These are phyloP conservation scores for apple (Malus domestica) DNA, from an alignment of 306 rosid genomes.

Conservation along the genomic window DNA sequence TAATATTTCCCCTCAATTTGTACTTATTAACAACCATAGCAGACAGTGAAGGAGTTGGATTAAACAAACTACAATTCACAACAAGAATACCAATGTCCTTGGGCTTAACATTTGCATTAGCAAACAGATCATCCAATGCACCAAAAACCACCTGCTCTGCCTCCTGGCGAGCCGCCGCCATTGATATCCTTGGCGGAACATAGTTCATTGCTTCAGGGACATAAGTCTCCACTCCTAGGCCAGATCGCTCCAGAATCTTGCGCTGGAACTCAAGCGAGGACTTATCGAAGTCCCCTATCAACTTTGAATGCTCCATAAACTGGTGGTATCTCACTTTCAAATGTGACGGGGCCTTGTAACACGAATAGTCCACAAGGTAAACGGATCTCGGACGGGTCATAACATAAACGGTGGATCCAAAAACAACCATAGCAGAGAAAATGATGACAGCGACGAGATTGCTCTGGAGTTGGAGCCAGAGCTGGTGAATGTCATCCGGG, in stretches of 20 bases:
- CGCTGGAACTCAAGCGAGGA: constrained; percentile 49
- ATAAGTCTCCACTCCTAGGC: constrained; percentile 54
- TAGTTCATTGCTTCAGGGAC: constrained; percentile 47
- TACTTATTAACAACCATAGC: constrained; percentile 63
- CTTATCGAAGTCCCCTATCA: constrained; percentile 38
- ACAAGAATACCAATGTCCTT: constrained; percentile 57
- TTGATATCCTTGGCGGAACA: constrained; percentile 37
- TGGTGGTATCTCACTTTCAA: constrained; percentile 11
- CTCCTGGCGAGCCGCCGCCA: constrained; percentile 56
- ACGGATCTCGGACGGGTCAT: constrained; percentile 51
- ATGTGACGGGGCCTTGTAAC: constrained; percentile 32
- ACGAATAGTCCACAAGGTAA: constrained; percentile 47
- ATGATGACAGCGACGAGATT: constrained; percentile 31
- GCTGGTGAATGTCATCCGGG: constrained; percentile 34
- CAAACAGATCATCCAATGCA: constrained; percentile 47
- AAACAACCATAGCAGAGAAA: constrained; percentile 28
- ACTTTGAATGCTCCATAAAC: constrained; percentile 45
- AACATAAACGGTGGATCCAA: constrained; percentile 44
- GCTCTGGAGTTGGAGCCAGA: constrained; percentile 43
- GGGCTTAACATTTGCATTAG: constrained; percentile 36
- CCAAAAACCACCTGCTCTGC: constrained; percentile 56
- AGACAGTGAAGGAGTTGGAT: constrained; percentile 63
- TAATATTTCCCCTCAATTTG: constrained; percentile 41
- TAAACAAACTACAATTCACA: constrained; percentile 64
- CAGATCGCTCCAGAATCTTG: constrained; percentile 54